Percentiles rank a stretch among this genome's conserved stretches.
These are phyloP conservation scores for Paraleonurus japonicus DNA, from an alignment of 257 asterid species.

Conservation along the genomic window DNA sequence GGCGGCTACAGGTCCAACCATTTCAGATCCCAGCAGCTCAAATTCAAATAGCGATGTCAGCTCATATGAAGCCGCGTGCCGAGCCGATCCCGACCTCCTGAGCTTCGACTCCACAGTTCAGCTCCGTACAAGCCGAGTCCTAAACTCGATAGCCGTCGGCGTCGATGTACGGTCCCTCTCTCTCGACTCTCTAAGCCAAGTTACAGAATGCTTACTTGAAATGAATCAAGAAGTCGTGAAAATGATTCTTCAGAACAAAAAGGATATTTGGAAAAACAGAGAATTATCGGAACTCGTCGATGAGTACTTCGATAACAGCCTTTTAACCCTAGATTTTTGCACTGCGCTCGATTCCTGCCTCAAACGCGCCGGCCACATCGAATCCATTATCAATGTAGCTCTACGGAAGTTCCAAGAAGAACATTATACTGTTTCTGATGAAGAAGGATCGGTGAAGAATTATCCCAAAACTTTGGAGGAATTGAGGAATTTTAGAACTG, in stretches of 20 bases:
- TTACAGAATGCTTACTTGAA: conserved; percentile 64
- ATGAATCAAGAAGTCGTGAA: conserved; percentile 75
- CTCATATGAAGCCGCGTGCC: conserved; percentile 87
- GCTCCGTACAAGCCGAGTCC: conserved; percentile 67
- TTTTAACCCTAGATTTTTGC: conserved; percentile 74
- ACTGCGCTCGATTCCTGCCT: conserved; percentile 65
- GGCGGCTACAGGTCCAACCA: conserved; percentile 21
- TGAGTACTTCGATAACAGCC: conserved; percentile 78
- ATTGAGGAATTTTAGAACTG: conserved; percentile 50
- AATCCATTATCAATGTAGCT: conserved; percentile 61
- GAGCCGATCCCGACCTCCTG: conserved; percentile 69
- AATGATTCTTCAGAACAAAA: conserved; percentile 57
- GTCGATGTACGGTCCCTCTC: conserved; percentile 66
- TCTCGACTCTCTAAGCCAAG: conserved; percentile 76
- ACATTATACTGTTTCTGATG: conserved; percentile 17
- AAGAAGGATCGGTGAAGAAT: conserved; percentile 18
- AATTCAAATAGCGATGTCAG: conserved; percentile 40
- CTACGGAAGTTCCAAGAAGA: conserved; percentile 60
- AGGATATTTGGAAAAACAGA: conserved; percentile 67
- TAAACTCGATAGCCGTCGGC: conserved; percentile 73
- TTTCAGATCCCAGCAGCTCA: conserved; percentile 22
- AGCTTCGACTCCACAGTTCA: conserved; percentile 63
- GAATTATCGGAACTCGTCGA: conserved; percentile 75
- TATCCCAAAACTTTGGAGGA: conserved; percentile 65
- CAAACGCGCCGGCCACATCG: conserved; percentile 60